Base-by-base conservation (phyloP, 371 early-diverging fungal genomes). In the Mortierella polycephala region DNA sequence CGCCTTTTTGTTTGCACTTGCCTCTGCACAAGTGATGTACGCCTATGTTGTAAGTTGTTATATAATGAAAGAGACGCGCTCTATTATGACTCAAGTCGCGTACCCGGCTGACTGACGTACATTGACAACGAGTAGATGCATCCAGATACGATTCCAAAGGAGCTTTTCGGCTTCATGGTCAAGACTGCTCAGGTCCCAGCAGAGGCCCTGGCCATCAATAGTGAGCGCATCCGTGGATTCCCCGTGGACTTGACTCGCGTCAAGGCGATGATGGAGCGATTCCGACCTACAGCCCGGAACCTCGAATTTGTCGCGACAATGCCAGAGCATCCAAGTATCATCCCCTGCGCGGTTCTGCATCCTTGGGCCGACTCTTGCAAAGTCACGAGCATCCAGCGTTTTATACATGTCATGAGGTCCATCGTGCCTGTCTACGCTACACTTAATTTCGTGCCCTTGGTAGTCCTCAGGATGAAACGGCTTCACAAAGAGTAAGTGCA, bases 361-460 rank as follows among this genome's bases (percentile, higher is more conserved):
- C 90, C 93, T 7, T 84, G 84, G 82, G 54, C 85, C 20, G 87
- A 89, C 59, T 82, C 84, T 1, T 93, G 93, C 62, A 58, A 77
- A 20, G 59, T 63, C 40, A 83, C 81, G 9, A 85, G 83, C 20
- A 21, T 86, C 8, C 85, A 86, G 54, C 81, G 85, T 51, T 87
- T 91, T 54, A 49, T 74, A 7, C 82, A 85, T 18, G 91, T 91
- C 6, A 85, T 87, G 42, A 85, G 85, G 59, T 82, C 68, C 23
- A 89, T 90, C 70, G 57, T 87, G 55, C 89, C 93, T 20, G 89
- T 93, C 10, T 92, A 93, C 63, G 88, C 89, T n/a, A 85, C 91
- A 9, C 82, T 93, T 60, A 92, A 91, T 53, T 86, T 92, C 58
- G 91, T 92, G 0, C 92, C 93, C 0, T 82, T 90, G 86, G 54